These are phyloP conservation scores for Marasmius oreades DNA, from an alignment of 1,284 basidiomycete genomes.

Conservation along the genomic window DNA sequence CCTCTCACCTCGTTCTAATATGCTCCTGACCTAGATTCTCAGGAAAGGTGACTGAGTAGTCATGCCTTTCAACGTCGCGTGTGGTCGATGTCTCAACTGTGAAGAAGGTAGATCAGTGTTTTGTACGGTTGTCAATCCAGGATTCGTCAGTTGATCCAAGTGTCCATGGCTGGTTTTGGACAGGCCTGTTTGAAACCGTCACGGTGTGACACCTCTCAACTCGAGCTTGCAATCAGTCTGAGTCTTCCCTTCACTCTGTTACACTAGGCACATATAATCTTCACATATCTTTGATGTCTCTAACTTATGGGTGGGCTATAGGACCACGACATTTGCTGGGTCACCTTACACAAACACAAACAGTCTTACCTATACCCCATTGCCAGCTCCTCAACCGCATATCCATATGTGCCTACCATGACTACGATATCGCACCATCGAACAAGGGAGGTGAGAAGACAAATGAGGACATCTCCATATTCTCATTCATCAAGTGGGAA, in stretches of 20 bases:
- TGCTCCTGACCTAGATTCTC: constrained; percentile 36
- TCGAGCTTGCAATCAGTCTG: no score
- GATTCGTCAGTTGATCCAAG: constrained; percentile 38
- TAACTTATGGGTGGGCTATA: no score
- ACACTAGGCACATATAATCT: no score
- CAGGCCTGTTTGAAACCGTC: no score
- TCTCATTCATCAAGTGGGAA: constrained; percentile 32
- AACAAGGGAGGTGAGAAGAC: constrained; percentile 54
- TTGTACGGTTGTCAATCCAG: constrained; percentile 52
- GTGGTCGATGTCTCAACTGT: constrained; percentile 52
- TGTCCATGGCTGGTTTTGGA: no score
- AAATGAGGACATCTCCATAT: constrained; percentile 28
- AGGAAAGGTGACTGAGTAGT: constrained; percentile 51
- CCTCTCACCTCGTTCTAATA: background rate
- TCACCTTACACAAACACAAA: constrained; percentile 31
- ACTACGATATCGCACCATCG: constrained; percentile 43
- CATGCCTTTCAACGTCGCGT: constrained; percentile 56
- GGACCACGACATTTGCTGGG: constrained; percentile 5
- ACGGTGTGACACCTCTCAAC: no score
- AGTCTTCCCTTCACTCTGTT: no score
- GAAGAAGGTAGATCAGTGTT: constrained; percentile 48
- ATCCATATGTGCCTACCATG: constrained; percentile 10
- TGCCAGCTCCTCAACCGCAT: constrained; percentile 13
- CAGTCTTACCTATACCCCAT: constrained; percentile 18
- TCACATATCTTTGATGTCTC: no score